Evolutionary conservation across 768 basidiomycete genomes (phyloP).

Genomic region (Leccinum pellstonianum): DNA sequence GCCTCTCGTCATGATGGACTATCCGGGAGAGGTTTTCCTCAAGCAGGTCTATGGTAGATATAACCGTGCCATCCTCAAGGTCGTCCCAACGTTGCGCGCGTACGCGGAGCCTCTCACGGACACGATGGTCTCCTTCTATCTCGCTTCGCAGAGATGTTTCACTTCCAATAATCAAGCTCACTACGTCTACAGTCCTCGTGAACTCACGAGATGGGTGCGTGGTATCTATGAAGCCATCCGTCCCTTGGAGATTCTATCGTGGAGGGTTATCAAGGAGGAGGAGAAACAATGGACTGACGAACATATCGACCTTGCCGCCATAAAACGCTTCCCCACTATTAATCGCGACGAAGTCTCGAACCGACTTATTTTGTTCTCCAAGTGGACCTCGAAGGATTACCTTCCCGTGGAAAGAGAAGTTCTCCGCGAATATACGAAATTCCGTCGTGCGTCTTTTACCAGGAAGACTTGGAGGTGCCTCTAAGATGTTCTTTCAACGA

Average conservation of each 20-base stretch:
- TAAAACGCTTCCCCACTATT: slow-evolving; percentile 92
- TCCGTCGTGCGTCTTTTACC: slow-evolving; percentile 97
- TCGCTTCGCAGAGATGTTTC: too few species aligned
- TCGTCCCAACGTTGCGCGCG: too few species aligned
- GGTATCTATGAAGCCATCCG: slow-evolving; percentile 97
- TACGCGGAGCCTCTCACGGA: too few species aligned
- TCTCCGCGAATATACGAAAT: slow-evolving; percentile 95
- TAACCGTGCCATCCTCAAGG: too few species aligned
- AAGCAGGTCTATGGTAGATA: too few species aligned
- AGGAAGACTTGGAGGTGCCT: slow-evolving; percentile 97
- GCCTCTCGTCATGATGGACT: too few species aligned
- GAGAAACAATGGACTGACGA: slow-evolving; percentile 96
- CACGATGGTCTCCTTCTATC: too few species aligned
- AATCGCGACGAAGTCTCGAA: slow-evolving; percentile 79
- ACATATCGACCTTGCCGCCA: slow-evolving; percentile 77
- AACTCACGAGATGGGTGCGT: slow-evolving; percentile 95
- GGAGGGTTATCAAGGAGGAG: slow-evolving; percentile 80
- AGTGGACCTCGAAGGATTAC: slow-evolving; percentile 98
- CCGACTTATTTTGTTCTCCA: slow-evolving; percentile 95
- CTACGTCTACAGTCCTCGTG: slow-evolving; percentile 72
- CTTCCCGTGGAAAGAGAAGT: slow-evolving; percentile 92
- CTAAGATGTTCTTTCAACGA: slow-evolving; percentile 94
- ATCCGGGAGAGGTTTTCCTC: too few species aligned
- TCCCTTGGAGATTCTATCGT: slow-evolving; percentile 92
- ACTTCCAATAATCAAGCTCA: too few species aligned